phyloP scores from a whole-genome alignment of 2,329 filamentous ascomycete genomes.

The Phialophora chinensis region DNA sequence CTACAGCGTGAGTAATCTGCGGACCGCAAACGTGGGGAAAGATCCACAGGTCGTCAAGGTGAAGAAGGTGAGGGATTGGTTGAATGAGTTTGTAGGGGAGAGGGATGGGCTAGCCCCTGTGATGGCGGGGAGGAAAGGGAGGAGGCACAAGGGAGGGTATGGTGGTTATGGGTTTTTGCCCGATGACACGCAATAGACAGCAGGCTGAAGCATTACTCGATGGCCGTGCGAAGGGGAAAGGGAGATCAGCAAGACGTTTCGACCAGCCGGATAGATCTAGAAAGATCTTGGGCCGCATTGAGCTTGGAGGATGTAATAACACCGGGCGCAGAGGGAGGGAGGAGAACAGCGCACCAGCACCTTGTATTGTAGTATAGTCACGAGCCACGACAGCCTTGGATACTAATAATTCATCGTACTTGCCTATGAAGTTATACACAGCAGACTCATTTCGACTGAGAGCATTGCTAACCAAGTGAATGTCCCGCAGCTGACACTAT shows the following conservation, averaged over 20 bases:
- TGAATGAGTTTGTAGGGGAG: slow-evolving; percentile 68
- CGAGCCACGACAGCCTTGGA: slow-evolving; percentile 15
- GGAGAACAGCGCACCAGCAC: background rate
- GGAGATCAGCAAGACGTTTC: background rate
- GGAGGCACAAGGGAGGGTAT: slow-evolving; percentile 8
- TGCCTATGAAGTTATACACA: background rate
- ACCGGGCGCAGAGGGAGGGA: slow-evolving; percentile 6
- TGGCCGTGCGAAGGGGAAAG: background rate
- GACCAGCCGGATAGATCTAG: slow-evolving; percentile 25
- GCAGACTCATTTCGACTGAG: background rate
- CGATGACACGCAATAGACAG: slow-evolving; percentile 47
- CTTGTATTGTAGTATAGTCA: slow-evolving; percentile 25
- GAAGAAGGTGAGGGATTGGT: slow-evolving; percentile 74
- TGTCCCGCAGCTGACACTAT: background rate
- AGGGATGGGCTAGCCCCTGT: slow-evolving; percentile 33
- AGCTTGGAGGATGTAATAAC: slow-evolving; percentile 27
- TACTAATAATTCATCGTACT: slow-evolving; percentile 7
- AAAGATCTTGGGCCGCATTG: slow-evolving; percentile 11
- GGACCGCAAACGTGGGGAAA: slow-evolving; percentile 42
- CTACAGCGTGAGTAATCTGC: slow-evolving; percentile 62
- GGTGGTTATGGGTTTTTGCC: slow-evolving; percentile 42
- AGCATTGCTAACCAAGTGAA: background rate
- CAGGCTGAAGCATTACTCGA: background rate
- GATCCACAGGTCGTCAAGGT: slow-evolving; percentile 67
- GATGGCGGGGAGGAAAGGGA: slow-evolving; percentile 27